These are phyloP conservation scores for Vaccinium vitisidaea DNA, from an alignment of 148 eudicot species.

Conservation along the genomic window DNA sequence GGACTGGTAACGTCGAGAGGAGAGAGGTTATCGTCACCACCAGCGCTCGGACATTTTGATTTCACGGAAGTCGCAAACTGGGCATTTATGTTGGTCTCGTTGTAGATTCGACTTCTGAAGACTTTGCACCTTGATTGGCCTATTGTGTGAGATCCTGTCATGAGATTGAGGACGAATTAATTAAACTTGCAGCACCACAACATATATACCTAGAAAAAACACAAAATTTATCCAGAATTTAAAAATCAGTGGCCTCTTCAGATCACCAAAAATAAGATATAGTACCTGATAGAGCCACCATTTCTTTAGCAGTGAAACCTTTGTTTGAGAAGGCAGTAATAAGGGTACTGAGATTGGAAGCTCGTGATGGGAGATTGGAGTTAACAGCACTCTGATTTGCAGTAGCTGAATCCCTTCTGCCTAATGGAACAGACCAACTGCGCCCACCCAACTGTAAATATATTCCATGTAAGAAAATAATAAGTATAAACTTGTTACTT, in stretches of 20 bases:
- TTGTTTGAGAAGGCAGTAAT: constrained; percentile 48
- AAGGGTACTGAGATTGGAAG: constrained; percentile 27
- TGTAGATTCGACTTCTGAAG: constrained; percentile 45
- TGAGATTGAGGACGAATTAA: neutral
- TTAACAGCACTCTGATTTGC: constrained; percentile 41
- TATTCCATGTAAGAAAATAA: neutral
- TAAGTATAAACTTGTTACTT: neutral
- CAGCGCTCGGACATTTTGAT: constrained; percentile 43
- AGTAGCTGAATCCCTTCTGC: constrained; percentile 53
- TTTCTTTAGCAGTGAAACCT: constrained; percentile 32
- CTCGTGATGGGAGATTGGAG: neutral
- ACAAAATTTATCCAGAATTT: too few species aligned
- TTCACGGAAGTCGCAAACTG: constrained; percentile 38
- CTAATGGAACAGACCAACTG: constrained; percentile 46
- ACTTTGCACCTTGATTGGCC: constrained; percentile 55
- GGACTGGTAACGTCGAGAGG: constrained; percentile 54
- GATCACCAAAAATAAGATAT: neutral
- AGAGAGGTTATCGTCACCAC: constrained; percentile 41
- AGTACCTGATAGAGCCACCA: constrained; percentile 4
- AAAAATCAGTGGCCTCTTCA: too few species aligned
- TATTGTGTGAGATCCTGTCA: constrained; percentile 14
- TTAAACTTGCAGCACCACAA: neutral
- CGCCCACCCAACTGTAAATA: constrained; percentile 42
- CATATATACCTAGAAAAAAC: too few species aligned
- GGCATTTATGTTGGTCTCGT: constrained; percentile 57